Base-by-base conservation (phyloP, 352 stramenopile genomes). In the Poterioochromonas sp. region DNA sequence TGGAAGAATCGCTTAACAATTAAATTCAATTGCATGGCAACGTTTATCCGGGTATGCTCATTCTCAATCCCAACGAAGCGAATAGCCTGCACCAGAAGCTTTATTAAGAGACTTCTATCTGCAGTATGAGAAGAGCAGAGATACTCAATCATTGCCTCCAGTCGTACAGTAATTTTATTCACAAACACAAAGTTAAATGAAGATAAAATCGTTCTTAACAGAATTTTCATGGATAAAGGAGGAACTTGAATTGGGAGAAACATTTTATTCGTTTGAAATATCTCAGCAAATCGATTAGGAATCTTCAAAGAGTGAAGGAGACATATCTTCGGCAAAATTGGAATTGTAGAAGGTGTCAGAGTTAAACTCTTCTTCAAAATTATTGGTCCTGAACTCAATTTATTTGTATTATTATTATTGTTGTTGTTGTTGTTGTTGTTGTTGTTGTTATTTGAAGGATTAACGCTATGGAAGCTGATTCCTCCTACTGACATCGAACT, bases 181-280 rank as follows among this genome's bases (percentile, higher is more conserved):
- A 68, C 26, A 39, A 37, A 68, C 12, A 68, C 29, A 26, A 68
- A 68, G 29, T 68, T 68, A 26, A 40, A 68, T 8, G 58, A 68
- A 11, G 58, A 32, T 8, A 68, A 35, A 5, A 68, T 8, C 5
- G 26, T 39, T 12, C 26, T 32, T 8, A 68, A 35, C 5, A 68
- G 5, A 32, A 40, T 39, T 35, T 68, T 68, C 58, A 68, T 29
- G 11, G 12, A 18, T 11, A 68, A 8, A 37, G 26, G 8, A 15
- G 58, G 58, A 11, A 39, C 26, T 8, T 12, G 12, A 68, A 68
- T 8, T 18, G 58, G 58, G 58, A 5, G 58, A 11, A 68, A 39
- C 5, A 68, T 8, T 20, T 53, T 8, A 53, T 20, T 53, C 8
- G 8, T 53, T 8, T 8, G 44, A 20, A 53, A 53, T 20, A 53